These are phyloP conservation scores for Acanthamoeba healyi DNA, from an alignment of 208 protist species.

Conservation along the genomic window DNA sequence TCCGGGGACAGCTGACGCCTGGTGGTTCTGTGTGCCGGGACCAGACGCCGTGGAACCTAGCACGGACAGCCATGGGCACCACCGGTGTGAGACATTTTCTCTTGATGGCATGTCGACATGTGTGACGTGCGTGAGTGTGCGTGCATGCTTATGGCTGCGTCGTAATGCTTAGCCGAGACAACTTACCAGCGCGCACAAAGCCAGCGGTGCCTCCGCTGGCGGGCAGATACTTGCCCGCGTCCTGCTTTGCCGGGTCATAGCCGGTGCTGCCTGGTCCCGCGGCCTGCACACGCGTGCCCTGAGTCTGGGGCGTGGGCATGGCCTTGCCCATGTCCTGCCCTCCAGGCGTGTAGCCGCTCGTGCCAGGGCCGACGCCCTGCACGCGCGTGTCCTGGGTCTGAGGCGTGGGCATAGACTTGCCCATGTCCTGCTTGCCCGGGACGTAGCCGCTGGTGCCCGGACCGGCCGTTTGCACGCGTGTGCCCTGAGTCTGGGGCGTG, in stretches of 20 bases:
- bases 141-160: neutral
- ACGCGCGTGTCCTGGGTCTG: neutral
- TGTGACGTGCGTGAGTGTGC: neutral
- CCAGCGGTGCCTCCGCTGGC: neutral
- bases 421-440: neutral
- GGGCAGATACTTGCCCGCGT: neutral
- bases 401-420: constrained; percentile 18
- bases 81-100: no score
- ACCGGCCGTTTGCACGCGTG: neutral
- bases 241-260: constrained; percentile 17
- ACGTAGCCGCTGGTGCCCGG: constrained; percentile 28
- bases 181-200: neutral
- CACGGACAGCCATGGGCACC: neutral
- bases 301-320: neutral
- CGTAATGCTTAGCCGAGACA: no score
- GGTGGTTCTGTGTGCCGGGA: neutral
- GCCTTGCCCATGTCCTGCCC: neutral
- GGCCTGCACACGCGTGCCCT: neutral
- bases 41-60: neutral
- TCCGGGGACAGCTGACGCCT: neutral
- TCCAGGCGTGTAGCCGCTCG: neutral
- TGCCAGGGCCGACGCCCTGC: constrained; percentile 18
- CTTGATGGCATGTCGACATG: no score
- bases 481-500: neutral
- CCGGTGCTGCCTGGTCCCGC: constrained; percentile 31